These are phyloP conservation scores for Lentinula edodes DNA, from an alignment of 768 basidiomycete species.

Conservation along the genomic window DNA sequence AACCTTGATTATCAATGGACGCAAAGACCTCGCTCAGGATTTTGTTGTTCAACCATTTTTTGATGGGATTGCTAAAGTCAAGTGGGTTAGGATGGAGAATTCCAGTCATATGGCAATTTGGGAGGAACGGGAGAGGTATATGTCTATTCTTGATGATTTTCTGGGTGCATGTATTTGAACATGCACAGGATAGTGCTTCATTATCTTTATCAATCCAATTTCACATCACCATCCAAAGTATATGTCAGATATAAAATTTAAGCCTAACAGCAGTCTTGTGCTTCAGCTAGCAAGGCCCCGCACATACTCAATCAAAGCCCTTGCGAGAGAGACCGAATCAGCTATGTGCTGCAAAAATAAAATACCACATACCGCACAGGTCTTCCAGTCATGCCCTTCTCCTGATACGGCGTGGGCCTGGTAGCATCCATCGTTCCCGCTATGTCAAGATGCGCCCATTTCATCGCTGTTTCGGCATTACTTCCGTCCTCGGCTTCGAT, in stretches of 20 bases:
- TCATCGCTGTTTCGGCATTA: slow-evolving; percentile 47
- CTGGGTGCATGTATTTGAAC: slow-evolving; percentile 8
- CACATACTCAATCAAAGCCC: slow-evolving; percentile 4
- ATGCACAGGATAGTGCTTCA: too few relatives aligned
- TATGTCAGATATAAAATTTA: too few relatives aligned
- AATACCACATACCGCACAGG: slow-evolving; percentile 33
- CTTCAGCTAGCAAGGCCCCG: neutral
- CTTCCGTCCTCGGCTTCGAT: slow-evolving; percentile 48
- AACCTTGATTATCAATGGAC: slow-evolving; percentile 37
- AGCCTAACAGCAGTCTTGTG: neutral
- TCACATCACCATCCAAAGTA: neutral
- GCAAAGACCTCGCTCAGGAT: slow-evolving; percentile 35
- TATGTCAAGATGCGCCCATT: slow-evolving; percentile 89
- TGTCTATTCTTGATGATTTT: slow-evolving; percentile 29
- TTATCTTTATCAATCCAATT: too few relatives aligned
- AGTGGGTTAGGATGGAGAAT: slow-evolving; percentile 39
- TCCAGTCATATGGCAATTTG: slow-evolving; percentile 39
- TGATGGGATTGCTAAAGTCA: slow-evolving; percentile 29
- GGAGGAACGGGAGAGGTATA: slow-evolving; percentile 37
- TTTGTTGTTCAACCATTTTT: slow-evolving; percentile 31
- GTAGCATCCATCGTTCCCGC: slow-evolving; percentile 73
- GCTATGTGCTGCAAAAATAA: too few relatives aligned
- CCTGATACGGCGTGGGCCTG: slow-evolving; percentile 54
- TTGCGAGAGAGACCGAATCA: neutral
- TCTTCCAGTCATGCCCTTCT: slow-evolving; percentile 37